Base-by-base conservation (phyloP, 768 basidiomycete species). In the Roridomyces roridus region DNA sequence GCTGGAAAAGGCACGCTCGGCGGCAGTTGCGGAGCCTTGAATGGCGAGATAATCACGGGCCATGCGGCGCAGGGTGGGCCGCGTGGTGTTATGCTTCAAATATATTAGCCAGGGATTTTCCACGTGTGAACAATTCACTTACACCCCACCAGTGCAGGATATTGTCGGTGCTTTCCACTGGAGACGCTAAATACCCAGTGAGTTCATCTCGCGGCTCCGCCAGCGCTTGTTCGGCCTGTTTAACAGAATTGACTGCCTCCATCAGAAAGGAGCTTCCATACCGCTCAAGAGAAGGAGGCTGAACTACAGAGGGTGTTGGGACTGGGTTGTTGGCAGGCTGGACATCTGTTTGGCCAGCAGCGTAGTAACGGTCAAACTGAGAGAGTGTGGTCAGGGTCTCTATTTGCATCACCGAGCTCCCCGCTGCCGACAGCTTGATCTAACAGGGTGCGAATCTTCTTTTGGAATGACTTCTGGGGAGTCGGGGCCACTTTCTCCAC, bases 11-110 rank as follows among this genome's bases (percentile, higher is more conserved):
- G 69, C 64, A 8, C 64, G 23, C 41, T 70, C 64, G 23, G 67
- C 67, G n/a, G 67, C 52, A 21, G 65, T 55, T 37, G 69, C 64
- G 15, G 67, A 72, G 6, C 68, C 67, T 49, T 72, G 66, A 50
- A 70, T 65, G 14, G 68, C 65, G 2, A 72, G 55, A 47, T 42
- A 43, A 21, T 65, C 53, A 23, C 31, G 36, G 2, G 64, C 64
- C 23, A 60, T n/a, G 18, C 37, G 14, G 9, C 46, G 55, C 17
- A 64, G 51, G 5, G 53, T 61, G 9, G 63, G 59, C 26, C 54
- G 54, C 20, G 29, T 1, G 5, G 58, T 24, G 42, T 60, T 46
- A 35, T 52, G 40, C 63, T 65, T 35, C 10, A 40, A 6, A 40
- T 7, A 34, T 51, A 28, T 43, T 34, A 18, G 53, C 15, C 53